Evolutionary conservation across 2,329 filamentous ascomycete species (phyloP).

Genomic region (Botrytis tulipae): DNA sequence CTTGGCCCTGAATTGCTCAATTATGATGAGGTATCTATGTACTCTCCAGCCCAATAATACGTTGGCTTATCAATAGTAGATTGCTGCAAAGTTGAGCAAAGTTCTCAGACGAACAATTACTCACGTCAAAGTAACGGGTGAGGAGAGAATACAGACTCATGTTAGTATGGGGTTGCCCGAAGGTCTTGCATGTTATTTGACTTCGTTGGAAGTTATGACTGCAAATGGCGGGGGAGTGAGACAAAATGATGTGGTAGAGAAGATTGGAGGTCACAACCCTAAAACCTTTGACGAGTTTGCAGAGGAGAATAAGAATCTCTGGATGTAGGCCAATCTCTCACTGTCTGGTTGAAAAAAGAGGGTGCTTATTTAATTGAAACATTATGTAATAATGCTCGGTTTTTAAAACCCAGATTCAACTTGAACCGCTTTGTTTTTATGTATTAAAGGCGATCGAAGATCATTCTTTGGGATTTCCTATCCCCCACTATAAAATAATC

Average conservation of each 20-base stretch:
- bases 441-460: neutral
- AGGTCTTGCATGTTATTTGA: constrained; percentile 1
- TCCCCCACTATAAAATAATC: neutral
- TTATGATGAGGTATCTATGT: neutral
- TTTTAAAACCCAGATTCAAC: neutral
- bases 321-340: neutral
- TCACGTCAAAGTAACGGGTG: neutral
- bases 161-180: neutral
- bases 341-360: neutral
- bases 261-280: neutral
- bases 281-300: neutral
- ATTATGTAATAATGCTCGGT: neutral
- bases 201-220: neutral
- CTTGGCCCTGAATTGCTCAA: neutral
- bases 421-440: neutral
- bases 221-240: neutral
- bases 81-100: constrained; percentile 1
- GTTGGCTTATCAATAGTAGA: neutral
- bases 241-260: neutral
- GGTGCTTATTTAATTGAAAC: neutral
- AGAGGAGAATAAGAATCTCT: neutral
- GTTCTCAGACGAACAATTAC: neutral
- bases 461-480: neutral
- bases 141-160: neutral
- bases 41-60: neutral